Evolutionary conservation across 352 stramenopile species (phyloP).

Genomic region (Globisporangium polare): DNA sequence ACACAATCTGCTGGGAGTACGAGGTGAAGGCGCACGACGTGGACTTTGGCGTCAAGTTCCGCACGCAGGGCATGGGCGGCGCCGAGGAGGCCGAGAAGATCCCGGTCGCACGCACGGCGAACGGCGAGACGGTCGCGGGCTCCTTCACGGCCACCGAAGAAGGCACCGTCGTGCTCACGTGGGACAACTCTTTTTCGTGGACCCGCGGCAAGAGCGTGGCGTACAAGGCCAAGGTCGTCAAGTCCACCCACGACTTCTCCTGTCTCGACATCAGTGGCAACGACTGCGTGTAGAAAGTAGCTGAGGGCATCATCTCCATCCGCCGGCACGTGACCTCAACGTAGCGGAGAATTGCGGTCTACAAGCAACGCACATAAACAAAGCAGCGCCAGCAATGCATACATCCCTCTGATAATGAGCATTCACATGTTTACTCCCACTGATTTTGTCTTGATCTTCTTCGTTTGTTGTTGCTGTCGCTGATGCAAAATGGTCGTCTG

Average conservation of each 20-base stretch:
- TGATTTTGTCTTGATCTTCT: background rate
- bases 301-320: background rate
- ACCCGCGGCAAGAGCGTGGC: slow-evolving; percentile 59
- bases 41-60: slow-evolving; percentile 65
- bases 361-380: background rate
- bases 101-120: slow-evolving; percentile 31
- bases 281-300: slow-evolving; percentile 45
- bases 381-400: background rate
- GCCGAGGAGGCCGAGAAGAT: slow-evolving; percentile 60
- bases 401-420: background rate
- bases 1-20: slow-evolving; percentile 79
- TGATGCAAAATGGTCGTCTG: background rate
- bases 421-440: background rate
- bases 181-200: slow-evolving; percentile 76
- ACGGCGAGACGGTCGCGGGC: slow-evolving; percentile 32
- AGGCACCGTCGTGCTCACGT: slow-evolving; percentile 65
- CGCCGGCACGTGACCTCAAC: background rate
- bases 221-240: slow-evolving; percentile 81
- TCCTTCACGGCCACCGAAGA: slow-evolving; percentile 65
- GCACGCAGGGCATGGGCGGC: slow-evolving; percentile 64
- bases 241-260: slow-evolving; percentile 69
- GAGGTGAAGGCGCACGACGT: slow-evolving; percentile 61
- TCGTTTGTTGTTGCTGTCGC: background rate
- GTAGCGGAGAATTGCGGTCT: background rate
- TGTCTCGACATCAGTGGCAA: slow-evolving; percentile 73